These are phyloP conservation scores for Cladophialophora psammophila DNA, from an alignment of 2,329 filamentous ascomycete species.

Conservation along the genomic window DNA sequence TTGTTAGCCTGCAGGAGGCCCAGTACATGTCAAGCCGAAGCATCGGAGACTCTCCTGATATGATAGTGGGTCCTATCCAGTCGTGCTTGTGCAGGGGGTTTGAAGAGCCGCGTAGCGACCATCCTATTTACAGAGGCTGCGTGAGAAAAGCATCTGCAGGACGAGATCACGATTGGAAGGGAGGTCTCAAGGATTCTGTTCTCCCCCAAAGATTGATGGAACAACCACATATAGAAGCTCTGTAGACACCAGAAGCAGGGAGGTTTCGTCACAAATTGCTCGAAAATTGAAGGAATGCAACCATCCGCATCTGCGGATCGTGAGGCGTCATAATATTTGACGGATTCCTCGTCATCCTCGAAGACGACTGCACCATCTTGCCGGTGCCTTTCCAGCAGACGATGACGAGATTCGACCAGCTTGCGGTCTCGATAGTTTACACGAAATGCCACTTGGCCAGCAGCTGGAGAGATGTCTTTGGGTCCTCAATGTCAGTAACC, in stretches of 20 bases:
- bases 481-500: not conserved
- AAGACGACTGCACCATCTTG: not conserved
- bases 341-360: not conserved
- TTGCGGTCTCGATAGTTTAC: not conserved
- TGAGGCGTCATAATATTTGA: not conserved
- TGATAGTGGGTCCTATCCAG: not conserved
- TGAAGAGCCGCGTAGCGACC: not conserved
- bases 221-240: not conserved
- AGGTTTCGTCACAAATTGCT: not conserved
- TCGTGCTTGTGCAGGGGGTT: not conserved
- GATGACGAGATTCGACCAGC: not conserved
- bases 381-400: not conserved
- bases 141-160: not conserved
- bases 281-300: not conserved
- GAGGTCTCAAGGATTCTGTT: not conserved
- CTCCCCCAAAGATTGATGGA: not conserved
- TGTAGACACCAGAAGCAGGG: not conserved
- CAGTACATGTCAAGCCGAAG: not conserved
- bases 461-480: not conserved
- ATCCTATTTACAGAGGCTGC: not conserved
- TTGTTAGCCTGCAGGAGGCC: not conserved
- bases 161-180: not conserved
- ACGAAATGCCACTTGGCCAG: too few relatives aligned
- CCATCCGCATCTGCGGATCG: not conserved
- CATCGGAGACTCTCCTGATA: conserved; percentile 1